These are phyloP conservation scores for Cymbopogon citratus DNA, from an alignment of 176 grass and related monocot genomes.

Conservation along the genomic window DNA sequence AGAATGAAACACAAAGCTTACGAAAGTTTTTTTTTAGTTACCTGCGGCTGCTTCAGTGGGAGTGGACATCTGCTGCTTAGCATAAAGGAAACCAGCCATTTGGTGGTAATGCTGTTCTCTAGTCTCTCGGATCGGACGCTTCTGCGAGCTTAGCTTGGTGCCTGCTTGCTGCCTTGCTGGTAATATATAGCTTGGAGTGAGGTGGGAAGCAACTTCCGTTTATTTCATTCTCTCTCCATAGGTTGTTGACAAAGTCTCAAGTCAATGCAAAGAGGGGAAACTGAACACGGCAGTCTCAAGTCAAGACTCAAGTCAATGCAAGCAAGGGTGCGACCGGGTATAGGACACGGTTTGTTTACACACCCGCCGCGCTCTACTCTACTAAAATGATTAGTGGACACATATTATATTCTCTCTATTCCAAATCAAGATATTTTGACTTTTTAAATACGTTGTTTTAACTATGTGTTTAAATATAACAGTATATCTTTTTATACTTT, in stretches of 20 bases:
- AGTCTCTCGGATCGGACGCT: background rate
- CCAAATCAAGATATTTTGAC: too few species aligned
- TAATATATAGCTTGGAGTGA: background rate
- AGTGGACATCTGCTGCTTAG: background rate
- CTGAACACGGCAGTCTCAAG: background rate
- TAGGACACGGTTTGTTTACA: background rate
- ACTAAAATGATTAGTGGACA: background rate
- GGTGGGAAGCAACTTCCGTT: background rate
- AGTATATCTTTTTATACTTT: too few species aligned
- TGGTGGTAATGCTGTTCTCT: background rate
- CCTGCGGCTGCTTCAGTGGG: background rate
- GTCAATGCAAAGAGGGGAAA: background rate
- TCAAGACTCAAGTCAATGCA: background rate
- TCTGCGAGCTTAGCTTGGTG: background rate
- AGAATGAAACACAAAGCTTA: background rate
- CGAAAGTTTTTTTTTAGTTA: background rate
- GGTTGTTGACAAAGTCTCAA: background rate
- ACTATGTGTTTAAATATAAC: too few species aligned
- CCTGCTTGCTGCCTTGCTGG: background rate
- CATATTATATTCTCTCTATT: too few species aligned
- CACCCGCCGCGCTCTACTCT: background rate
- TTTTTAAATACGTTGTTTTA: too few species aligned
- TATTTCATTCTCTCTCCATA: background rate
- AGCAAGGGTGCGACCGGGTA: background rate
- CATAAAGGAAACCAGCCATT: background rate